Base-by-base conservation (phyloP, 208 protist species). In the Leptomonas pyrrhocoris region DNA sequence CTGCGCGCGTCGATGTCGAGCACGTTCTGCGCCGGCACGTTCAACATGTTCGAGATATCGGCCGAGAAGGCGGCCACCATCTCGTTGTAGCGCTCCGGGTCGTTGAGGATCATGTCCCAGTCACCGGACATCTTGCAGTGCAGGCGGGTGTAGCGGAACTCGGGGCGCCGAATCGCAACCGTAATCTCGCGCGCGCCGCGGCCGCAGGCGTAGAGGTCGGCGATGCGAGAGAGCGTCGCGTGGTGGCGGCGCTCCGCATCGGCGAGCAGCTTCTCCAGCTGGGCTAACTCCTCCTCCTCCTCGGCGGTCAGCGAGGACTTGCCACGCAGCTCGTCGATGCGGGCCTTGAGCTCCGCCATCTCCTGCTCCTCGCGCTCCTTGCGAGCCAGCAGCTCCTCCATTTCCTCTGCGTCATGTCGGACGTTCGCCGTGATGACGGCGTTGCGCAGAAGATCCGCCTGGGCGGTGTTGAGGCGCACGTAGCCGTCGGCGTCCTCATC, bases 231-330 rank as follows among this genome's bases (percentile, higher is more conserved):
- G 43, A 81, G 62, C 31, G 85, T 94, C 25, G 64, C 77, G 55
- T 74, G 74, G 73, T 88, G 82, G 48, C 83, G 82, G 38, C 78
- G 84, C 61, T 84, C 78, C 28, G 75, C 70, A 57, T 84, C 84
- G 19, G 67, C 79, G 18, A 77, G 70, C 30, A 87, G 66, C 19
- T 68, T 68, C 80, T 85, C 76, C 48, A 94, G 79, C 80, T 94
- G 86, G 34, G 72, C 68, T 46, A 92, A 72, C 77, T 94, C 86
- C 77, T 90, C 86, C 60, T 83, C 84, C 66, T 94, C 89, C 40
- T 94, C 83, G 23, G 83, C 79, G 1, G 81, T 84, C 36, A 84
- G 85, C 46, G 66, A 36, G 0, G 63, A 46, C 68, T 83, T 82
- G 49, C 16, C 59, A 55, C 82, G 79, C 45, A 94, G 74, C 51